A percentile compares a stretch with the other conserved stretches of the same genome.
Conservation (phyloP, 164 flowering plant species). For the Taxillus chinensis region DNA sequence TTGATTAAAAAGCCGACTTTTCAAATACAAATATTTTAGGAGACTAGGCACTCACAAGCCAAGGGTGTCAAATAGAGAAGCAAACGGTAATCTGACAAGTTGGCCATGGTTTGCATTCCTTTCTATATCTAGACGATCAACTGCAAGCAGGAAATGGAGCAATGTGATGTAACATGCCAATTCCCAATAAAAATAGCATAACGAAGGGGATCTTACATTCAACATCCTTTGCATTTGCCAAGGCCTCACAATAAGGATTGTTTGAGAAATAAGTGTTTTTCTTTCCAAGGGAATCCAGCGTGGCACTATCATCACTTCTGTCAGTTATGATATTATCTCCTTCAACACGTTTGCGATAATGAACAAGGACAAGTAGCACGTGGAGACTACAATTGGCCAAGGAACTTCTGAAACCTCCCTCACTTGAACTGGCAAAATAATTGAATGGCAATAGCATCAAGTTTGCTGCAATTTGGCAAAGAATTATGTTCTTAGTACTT, state of each 20-base stretch:
- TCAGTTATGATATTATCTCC: slow-evolving; percentile 27
- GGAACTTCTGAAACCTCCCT: slow-evolving; percentile 56
- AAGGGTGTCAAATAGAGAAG: slow-evolving; percentile 85
- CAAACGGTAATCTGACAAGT: slow-evolving; percentile 75
- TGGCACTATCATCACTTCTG: slow-evolving; percentile 26
- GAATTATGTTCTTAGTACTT: slow-evolving; percentile 2
- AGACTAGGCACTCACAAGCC: slow-evolving; percentile 56
- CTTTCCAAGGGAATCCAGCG: slow-evolving; percentile 39
- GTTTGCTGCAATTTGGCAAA: slow-evolving; percentile 56
- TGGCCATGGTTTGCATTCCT: slow-evolving; percentile 71
- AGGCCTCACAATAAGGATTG: slow-evolving; percentile 70
- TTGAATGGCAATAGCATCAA: slow-evolving; percentile 69
- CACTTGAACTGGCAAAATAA: slow-evolving; percentile 54
- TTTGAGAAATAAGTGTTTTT: slow-evolving; percentile 40
- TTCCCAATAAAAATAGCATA: neutral
- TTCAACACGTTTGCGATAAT: slow-evolving; percentile 55
- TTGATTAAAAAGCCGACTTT: neutral
- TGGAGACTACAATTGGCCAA: slow-evolving; percentile 73
- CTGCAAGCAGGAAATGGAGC: slow-evolving; percentile 34
- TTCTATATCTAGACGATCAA: slow-evolving; percentile 75
- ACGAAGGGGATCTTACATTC: slow-evolving; percentile 51
- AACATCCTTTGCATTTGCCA: slow-evolving; percentile 75
- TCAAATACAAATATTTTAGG: neutral
- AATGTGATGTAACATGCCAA: neutral
- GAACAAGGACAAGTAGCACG: slow-evolving; percentile 66